These are phyloP conservation scores for sweet orange (Citrus sinensis) DNA, from an alignment of 345 rosid species.

Conservation along the genomic window DNA sequence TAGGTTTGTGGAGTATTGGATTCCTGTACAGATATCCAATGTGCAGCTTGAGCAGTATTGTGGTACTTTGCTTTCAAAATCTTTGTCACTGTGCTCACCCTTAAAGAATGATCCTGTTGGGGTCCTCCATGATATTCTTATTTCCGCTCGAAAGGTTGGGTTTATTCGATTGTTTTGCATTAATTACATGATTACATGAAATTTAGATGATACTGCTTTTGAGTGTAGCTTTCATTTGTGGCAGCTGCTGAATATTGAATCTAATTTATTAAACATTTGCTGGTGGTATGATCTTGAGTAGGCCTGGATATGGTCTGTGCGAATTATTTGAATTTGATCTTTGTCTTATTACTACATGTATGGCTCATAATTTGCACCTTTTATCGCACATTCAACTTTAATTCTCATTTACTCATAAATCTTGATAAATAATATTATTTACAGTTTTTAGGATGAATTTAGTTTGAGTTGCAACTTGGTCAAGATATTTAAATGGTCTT, in stretches of 20 bases:
- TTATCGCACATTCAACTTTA: not conserved
- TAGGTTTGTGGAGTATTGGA: constrained; percentile 79
- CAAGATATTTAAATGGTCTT: not conserved
- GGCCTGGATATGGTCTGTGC: not conserved
- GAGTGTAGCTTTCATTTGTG: not conserved
- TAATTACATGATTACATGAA: constrained; percentile 1
- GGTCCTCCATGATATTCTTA: constrained; percentile 51
- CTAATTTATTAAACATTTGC: not conserved
- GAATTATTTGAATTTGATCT: not conserved
- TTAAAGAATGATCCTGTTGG: constrained; percentile 59
- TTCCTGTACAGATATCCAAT: constrained; percentile 74
- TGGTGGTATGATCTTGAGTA: not conserved
- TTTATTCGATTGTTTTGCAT: constrained; percentile 10
- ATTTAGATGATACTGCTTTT: not conserved
- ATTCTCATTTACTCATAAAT: not conserved
- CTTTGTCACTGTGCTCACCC: constrained; percentile 52
- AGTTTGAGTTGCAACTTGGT: not conserved
- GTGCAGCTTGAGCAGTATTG: constrained; percentile 95
- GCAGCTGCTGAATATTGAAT: not conserved
- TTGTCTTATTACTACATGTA: not conserved
- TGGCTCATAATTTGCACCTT: not conserved
- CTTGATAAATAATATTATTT: not conserved
- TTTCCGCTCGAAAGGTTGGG: constrained; percentile 65
- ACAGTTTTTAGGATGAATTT: not conserved
- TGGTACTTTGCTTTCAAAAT: constrained; percentile 54